Percentiles rank a stretch among this genome's conserved stretches.
Evolutionary conservation across 345 rosid genomes (phyloP).

Genomic region (Bruguiera sexangula): DNA sequence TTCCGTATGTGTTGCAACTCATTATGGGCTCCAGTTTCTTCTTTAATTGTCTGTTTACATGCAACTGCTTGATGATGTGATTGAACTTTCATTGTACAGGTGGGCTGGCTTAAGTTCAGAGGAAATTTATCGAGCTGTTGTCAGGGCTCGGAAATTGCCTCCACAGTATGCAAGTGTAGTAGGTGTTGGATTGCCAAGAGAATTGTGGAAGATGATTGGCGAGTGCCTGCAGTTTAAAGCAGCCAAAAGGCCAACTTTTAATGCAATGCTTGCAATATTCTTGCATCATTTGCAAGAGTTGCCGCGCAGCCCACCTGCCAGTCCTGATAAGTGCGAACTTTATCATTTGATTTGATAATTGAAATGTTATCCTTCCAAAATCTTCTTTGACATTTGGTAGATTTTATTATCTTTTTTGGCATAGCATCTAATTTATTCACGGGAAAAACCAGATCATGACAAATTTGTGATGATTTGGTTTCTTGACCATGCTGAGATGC

Average conservation of each 20-base stretch:
- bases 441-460: not conserved
- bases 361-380: not conserved
- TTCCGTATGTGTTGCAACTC: slow-evolving; percentile 66
- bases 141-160: slow-evolving; percentile 75
- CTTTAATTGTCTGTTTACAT: slow-evolving; percentile 4
- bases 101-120: slow-evolving; percentile 93
- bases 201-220: slow-evolving; percentile 97
- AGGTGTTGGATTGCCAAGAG: slow-evolving; percentile 94
- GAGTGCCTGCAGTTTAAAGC: slow-evolving; percentile 96
- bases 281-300: slow-evolving; percentile 89
- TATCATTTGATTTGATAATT: slow-evolving; percentile 7
- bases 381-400: not conserved
- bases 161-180: slow-evolving; percentile 97
- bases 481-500: too few species aligned
- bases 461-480: not conserved
- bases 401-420: not conserved
- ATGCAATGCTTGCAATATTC: slow-evolving; percentile 85
- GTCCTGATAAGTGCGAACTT: slow-evolving; percentile 79
- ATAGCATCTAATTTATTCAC: not conserved
- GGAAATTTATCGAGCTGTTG: slow-evolving; percentile 87
- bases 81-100: slow-evolving; percentile 40
- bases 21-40: slow-evolving; percentile 14
- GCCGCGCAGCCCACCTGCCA: slow-evolving; percentile 87
- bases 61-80: slow-evolving; percentile 8
- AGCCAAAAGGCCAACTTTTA: slow-evolving; percentile 78